Evolutionary conservation across 2,329 filamentous ascomycete species (phyloP), one percentile per base, ranked within the genome.

Genomic region (Penicillium thymicola): DNA sequence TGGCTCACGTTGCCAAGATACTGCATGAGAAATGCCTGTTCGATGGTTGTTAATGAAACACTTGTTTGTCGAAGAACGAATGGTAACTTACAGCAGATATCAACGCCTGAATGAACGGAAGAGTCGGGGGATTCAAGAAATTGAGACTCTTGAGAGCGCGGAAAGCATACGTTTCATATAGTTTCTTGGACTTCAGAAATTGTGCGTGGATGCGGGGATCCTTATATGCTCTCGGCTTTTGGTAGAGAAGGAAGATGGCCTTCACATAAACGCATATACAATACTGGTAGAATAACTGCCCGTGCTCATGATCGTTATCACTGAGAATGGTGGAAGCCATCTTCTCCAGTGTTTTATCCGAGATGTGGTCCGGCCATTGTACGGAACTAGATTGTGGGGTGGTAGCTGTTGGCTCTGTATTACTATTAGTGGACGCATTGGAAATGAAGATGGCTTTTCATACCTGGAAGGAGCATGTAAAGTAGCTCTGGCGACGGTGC

Each of bases 301-400:
- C 59, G 5, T 51, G 64, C 0, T 54, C 59, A 7, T 44, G 34
- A 16, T 40, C 43, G 11, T 61, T 40, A 2, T 45, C 47, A 10
- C 58, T 25, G 4, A 68, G 42, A 18, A 70, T 48, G 11, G 49
- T 45, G 0, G 57, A 48, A 14, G 56, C 62, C 59, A 69, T 69
- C 16, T 46, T 63, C 37, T 63, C 60, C 6, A 63, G 51, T 2
- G 64, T 55, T 18, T 55, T 62, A 27, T 61, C 51, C 0, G 66
- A 65, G 28, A 70, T 67, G 55, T 68, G 67, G 46, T 69, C 64
- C 1, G 67, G 67, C 67, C 67, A 69, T 50, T 64, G 51, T 25
- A 64, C 30, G 9, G 21, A 38, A 6, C 40, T 55, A 2, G 52
- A 54, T 3, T 18, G 25, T 8, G 43, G 46, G 10, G n/a, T n/a